A percentile compares a stretch with the other conserved stretches of the same genome.
Conservation (phyloP, 2,329 filamentous ascomycete species). For the Colletotrichum sp. region DNA sequence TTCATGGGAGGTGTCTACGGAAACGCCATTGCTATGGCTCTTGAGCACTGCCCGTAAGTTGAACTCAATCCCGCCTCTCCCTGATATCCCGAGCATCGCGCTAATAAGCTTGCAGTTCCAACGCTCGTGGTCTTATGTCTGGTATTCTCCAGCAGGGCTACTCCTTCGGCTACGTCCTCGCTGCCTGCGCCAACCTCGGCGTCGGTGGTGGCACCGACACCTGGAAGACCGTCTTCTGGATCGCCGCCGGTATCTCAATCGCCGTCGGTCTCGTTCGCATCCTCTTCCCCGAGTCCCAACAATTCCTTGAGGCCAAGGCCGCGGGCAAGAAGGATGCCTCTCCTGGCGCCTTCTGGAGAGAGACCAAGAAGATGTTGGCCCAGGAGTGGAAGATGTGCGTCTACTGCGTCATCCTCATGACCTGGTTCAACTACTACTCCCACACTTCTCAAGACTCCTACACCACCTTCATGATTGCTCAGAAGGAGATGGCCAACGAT, state of each 20-base stretch:
- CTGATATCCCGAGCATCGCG: background rate
- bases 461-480: slow-evolving; percentile 78
- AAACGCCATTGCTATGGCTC: slow-evolving; percentile 78
- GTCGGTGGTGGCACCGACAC: slow-evolving; percentile 67
- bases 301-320: slow-evolving; percentile 74
- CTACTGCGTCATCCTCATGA: slow-evolving; percentile 82
- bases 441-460: slow-evolving; percentile 84
- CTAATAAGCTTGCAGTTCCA: slow-evolving; percentile 41
- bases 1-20: slow-evolving; percentile 86
- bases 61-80: background rate
- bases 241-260: slow-evolving; percentile 68
- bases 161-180: slow-evolving; percentile 79
- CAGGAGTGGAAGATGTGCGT: slow-evolving; percentile 79
- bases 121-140: slow-evolving; percentile 79
- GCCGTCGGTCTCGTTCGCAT: slow-evolving; percentile 71
- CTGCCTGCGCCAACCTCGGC: slow-evolving; percentile 76
- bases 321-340: slow-evolving; percentile 49
- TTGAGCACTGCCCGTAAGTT: slow-evolving; percentile 72
- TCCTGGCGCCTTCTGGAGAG: slow-evolving; percentile 66
- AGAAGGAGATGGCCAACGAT: slow-evolving; percentile 71
- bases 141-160: slow-evolving; percentile 86
- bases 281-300: slow-evolving; percentile 74
- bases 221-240: slow-evolving; percentile 82
- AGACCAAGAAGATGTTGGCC: slow-evolving; percentile 70
- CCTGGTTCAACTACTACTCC: slow-evolving; percentile 76